phyloP scores from a whole-genome alignment of 2,329 filamentous ascomycete species.

The Penicillium capsulatum region DNA sequence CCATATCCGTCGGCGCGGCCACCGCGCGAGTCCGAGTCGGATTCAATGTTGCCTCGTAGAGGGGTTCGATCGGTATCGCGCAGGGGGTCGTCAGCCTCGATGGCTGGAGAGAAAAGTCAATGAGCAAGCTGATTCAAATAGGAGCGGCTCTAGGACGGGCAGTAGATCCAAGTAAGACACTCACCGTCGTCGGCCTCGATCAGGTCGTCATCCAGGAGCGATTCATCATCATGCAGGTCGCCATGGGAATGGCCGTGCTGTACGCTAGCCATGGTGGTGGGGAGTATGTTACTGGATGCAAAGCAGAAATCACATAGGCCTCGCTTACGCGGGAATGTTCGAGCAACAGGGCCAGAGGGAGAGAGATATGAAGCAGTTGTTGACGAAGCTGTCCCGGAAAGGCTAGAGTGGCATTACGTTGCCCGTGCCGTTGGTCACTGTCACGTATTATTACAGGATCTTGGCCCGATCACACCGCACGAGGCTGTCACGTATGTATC shows the following conservation, averaged over 20 bases:
- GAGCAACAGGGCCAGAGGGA: slow-evolving; percentile 7
- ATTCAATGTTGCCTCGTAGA: slow-evolving; percentile 77
- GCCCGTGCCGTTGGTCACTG: slow-evolving; percentile 16
- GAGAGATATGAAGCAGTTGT: slow-evolving; percentile 14
- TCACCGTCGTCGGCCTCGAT: slow-evolving; percentile 77
- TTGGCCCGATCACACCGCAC: too few relatives aligned
- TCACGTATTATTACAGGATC: slow-evolving; percentile 2
- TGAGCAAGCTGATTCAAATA: background rate
- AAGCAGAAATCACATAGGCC: slow-evolving; percentile 14
- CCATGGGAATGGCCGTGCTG: slow-evolving; percentile 48
- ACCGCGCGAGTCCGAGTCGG: slow-evolving; percentile 44
- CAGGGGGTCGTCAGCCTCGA: slow-evolving; percentile 89
- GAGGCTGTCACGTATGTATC: too few relatives aligned
- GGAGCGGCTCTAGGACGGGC: slow-evolving; percentile 1
- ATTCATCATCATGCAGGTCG: slow-evolving; percentile 59
- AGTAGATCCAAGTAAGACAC: slow-evolving; percentile 8
- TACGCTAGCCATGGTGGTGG: slow-evolving; percentile 35
- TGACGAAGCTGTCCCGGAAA: slow-evolving; percentile 30
- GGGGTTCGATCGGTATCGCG: slow-evolving; percentile 66
- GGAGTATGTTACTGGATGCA: slow-evolving; percentile 1
- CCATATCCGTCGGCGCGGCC: slow-evolving; percentile 60
- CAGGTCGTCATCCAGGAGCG: slow-evolving; percentile 64
- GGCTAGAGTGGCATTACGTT: slow-evolving; percentile 42
- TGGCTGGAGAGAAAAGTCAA: slow-evolving; percentile 46
- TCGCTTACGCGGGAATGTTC: slow-evolving; percentile 9